A percentile compares a stretch with the other conserved stretches of the same genome.
Conservation (phyloP, 345 rosid genomes). For the Eucalyptus dawsonii region DNA sequence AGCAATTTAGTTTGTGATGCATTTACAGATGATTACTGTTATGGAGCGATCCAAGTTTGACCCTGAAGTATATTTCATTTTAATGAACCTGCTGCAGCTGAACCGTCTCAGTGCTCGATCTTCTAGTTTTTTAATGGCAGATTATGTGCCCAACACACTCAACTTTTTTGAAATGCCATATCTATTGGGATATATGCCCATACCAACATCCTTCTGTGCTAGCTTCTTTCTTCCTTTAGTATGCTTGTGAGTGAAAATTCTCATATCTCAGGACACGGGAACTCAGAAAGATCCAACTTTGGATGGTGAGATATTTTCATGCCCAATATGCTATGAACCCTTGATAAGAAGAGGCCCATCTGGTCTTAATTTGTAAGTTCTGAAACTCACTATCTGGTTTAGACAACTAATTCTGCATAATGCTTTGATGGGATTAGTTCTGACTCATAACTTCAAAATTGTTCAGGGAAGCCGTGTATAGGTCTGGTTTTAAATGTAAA, state of each 20-base stretch:
- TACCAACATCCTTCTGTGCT: not conserved
- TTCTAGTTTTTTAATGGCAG: not conserved
- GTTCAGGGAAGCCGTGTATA: constrained; percentile 69
- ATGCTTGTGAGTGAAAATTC: not conserved
- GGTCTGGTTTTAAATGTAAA: constrained; percentile 85
- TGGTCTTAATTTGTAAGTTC: constrained; percentile 79
- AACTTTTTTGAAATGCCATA: not conserved
- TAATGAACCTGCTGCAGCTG: not conserved
- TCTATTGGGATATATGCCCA: not conserved
- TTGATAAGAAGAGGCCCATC: constrained; percentile 82
- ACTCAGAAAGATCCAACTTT: constrained; percentile 10
- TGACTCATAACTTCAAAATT: not conserved
- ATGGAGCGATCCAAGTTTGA: not conserved
- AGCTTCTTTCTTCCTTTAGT: not conserved
- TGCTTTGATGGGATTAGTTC: not conserved
- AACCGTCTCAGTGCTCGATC: not conserved
- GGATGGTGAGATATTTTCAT: constrained; percentile 55
- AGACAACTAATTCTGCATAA: not conserved
- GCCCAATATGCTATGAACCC: constrained; percentile 83
- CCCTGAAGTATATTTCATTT: not conserved
- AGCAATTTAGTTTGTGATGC: not conserved
- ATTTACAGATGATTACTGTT: not conserved
- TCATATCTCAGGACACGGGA: constrained; percentile 18
- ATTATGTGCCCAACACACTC: not conserved
- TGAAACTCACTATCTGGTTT: not conserved